phyloP scores from a whole-genome alignment of 805 yeast species.

The Wickerhamiella cacticola region DNA sequence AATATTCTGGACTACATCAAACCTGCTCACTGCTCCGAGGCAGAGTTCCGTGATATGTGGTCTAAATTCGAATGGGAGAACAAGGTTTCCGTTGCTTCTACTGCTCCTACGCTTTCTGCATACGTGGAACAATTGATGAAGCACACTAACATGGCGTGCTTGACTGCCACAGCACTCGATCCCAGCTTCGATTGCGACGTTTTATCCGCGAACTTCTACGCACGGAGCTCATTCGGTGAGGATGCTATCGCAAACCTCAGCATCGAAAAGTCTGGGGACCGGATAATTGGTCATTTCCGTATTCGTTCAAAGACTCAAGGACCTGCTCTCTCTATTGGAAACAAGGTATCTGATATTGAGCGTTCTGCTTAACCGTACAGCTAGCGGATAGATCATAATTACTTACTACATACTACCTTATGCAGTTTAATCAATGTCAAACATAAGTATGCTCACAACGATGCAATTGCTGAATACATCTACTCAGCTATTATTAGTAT shows the following conservation, averaged over 20 bases:
- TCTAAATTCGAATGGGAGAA: constrained; percentile 99
- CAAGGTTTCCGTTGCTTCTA: constrained; percentile 60
- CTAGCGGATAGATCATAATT: not conserved
- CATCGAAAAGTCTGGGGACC: constrained; percentile 66
- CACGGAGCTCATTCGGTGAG: constrained; percentile 89
- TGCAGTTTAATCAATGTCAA: too few relatives aligned
- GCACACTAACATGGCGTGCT: constrained; percentile 87
- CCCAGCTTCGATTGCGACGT: constrained; percentile 50
- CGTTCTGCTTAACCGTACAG: too few relatives aligned
- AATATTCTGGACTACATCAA: constrained; percentile 96
- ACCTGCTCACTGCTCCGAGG: constrained; percentile 84
- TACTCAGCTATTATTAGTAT: too few relatives aligned
- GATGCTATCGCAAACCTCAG: constrained; percentile 94
- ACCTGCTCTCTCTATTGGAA: constrained; percentile 87
- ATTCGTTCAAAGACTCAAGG: constrained; percentile 98
- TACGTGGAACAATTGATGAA: constrained; percentile 64
- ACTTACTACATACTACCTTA: too few relatives aligned
- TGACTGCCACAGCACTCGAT: constrained; percentile 77
- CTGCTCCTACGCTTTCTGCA: constrained; percentile 44
- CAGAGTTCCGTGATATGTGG: constrained; percentile 95
- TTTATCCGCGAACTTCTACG: constrained; percentile 85
- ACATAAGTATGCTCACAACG: too few relatives aligned
- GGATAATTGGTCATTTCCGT: constrained; percentile 87
- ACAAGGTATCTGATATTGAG: constrained; percentile 61
- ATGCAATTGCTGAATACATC: too few relatives aligned